Conservation (phyloP, 306 rosid genomes). For the Ormosia emarginata region DNA sequence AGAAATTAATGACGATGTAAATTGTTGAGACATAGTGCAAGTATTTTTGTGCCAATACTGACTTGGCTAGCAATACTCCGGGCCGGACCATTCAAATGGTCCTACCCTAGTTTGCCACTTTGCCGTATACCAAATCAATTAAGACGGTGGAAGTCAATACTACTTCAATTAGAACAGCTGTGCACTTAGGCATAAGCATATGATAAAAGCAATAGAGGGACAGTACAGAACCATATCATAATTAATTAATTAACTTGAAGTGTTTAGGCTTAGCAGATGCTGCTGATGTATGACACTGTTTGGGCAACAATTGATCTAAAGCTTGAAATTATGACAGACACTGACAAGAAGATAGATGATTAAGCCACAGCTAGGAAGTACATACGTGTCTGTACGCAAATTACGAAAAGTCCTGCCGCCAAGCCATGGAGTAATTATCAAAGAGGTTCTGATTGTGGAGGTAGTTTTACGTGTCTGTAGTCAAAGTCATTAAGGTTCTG, state of each 20-base stretch:
- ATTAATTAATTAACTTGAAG: conserved; percentile 16
- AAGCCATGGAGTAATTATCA: conserved; percentile 15
- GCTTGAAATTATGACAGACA: conserved; percentile 30
- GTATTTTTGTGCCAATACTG: conserved; percentile 10
- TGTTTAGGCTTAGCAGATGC: conserved; percentile 18
- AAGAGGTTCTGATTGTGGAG: conserved; percentile 22
- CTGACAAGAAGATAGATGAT: conserved; percentile 24
- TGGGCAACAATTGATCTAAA: conserved; percentile 26
- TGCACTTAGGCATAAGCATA: conserved; percentile 22
- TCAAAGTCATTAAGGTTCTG: conserved; percentile 19
- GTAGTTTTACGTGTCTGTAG: conserved; percentile 23
- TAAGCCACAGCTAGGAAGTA: conserved; percentile 13
- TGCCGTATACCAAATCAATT: conserved; percentile 21
- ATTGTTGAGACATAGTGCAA: neutral
- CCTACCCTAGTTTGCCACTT: conserved; percentile 15
- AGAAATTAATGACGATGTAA: conserved; percentile 2
- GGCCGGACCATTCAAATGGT: neutral
- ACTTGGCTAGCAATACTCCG: conserved; percentile 4
- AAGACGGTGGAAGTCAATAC: conserved; percentile 19
- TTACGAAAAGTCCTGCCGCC: conserved; percentile 31
- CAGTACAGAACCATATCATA: conserved; percentile 11
- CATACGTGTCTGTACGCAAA: conserved; percentile 27
- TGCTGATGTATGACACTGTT: conserved; percentile 17
- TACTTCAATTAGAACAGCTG: conserved; percentile 36
- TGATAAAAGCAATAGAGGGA: conserved; percentile 23